A percentile compares a stretch with the other conserved stretches of the same genome.
Conservation (phyloP, 495 filamentous ascomycete genomes). For the Hypoxylon trugodes region DNA sequence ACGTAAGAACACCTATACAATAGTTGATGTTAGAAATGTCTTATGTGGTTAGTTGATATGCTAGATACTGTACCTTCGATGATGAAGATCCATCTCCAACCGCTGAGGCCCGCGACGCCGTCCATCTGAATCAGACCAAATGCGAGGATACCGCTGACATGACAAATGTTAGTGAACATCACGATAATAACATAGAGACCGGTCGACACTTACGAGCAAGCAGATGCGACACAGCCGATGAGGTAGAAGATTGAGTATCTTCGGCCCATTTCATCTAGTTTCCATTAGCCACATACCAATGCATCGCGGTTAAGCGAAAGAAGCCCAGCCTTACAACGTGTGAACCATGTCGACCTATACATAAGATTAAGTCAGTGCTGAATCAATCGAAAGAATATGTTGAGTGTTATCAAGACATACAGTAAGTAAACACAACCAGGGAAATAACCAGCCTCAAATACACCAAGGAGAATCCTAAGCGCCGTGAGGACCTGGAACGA, state of each 20-base stretch:
- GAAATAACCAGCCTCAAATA: constrained; percentile 69
- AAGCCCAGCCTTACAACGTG: constrained; percentile 50
- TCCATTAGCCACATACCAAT: background rate
- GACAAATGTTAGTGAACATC: constrained; percentile 59
- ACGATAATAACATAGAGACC: background rate
- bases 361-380: background rate
- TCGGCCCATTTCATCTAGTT: constrained; percentile 62
- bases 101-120: constrained; percentile 54
- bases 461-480: constrained; percentile 64
- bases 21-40: background rate
- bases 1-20: constrained; percentile 49
- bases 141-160: constrained; percentile 66
- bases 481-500: constrained; percentile 57
- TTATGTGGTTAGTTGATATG: background rate
- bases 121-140: constrained; percentile 67
- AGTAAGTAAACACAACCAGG: constrained; percentile 68
- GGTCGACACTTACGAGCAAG: constrained; percentile 46
- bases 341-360: constrained; percentile 63
- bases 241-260: constrained; percentile 70
- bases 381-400: background rate
- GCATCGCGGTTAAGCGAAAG: background rate
- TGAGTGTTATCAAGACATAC: constrained; percentile 29
- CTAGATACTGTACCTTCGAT: constrained; percentile 54
- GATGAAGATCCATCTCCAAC: constrained; percentile 71
- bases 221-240: constrained; percentile 67